phyloP scores from a whole-genome alignment of 2,329 filamentous ascomycete genomes.

The Microcyclosporella mali region DNA sequence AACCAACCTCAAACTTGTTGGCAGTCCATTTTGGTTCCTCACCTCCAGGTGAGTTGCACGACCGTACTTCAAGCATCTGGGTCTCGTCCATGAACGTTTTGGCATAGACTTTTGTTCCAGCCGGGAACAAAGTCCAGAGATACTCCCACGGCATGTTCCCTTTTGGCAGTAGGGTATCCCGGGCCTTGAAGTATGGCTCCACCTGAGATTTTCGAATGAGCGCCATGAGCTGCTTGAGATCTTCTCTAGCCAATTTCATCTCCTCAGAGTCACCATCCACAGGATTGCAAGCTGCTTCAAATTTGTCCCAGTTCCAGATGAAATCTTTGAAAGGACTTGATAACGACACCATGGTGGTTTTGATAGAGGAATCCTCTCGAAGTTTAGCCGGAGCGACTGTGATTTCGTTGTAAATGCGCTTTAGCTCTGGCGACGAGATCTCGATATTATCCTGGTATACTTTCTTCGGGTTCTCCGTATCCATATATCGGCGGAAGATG shows the following conservation, averaged over 20 bases:
- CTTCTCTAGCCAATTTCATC: neutral
- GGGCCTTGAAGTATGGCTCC: constrained; percentile 3
- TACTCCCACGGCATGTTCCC: neutral
- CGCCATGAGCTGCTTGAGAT: constrained; percentile 5
- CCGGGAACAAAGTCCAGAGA: constrained; percentile 2
- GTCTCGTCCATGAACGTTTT: neutral
- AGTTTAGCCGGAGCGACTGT: too few relatives aligned
- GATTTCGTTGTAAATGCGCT: constrained; percentile 1
- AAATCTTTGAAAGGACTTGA: constrained; percentile 2
- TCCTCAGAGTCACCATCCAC: neutral
- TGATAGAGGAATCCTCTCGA: constrained; percentile 1
- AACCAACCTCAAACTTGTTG: neutral
- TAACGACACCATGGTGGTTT: neutral
- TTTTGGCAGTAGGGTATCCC: neutral
- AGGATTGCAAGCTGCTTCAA: constrained; percentile 3
- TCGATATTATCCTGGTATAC: constrained; percentile 5
- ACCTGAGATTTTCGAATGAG: neutral
- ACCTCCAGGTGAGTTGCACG: neutral
- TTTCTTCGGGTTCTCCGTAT: constrained; percentile 5
- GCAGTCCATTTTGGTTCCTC: neutral
- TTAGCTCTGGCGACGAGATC: constrained; percentile 3
- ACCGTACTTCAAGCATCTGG: constrained; percentile 4
- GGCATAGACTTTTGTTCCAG: neutral
- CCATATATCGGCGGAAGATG: constrained; percentile 5
- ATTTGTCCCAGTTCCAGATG: constrained; percentile 3